Conservation (phyloP, 495 filamentous ascomycete species). For the Cenococcum geophilum region DNA sequence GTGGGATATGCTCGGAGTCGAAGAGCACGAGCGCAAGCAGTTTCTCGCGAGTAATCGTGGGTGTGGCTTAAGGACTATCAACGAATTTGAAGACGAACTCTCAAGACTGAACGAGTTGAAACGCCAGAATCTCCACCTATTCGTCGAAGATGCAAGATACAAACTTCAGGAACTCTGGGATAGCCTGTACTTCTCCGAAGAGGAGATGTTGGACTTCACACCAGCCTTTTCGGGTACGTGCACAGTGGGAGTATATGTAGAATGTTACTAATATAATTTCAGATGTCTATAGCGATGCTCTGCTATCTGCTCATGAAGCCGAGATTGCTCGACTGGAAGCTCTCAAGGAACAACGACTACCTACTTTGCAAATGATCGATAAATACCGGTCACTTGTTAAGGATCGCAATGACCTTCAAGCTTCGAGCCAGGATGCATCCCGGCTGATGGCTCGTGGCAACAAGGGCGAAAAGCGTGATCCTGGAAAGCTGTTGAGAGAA, state of each 20-base stretch:
- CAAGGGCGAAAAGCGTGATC: slow-evolving; percentile 87
- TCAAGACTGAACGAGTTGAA: slow-evolving; percentile 84
- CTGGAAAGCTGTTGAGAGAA: slow-evolving; percentile 86
- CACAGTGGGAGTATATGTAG: neutral
- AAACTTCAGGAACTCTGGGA: slow-evolving; percentile 95
- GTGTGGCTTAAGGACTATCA: slow-evolving; percentile 79
- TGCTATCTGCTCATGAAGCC: slow-evolving; percentile 81
- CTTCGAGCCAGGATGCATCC: slow-evolving; percentile 88
- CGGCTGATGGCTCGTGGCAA: slow-evolving; percentile 81
- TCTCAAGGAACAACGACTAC: slow-evolving; percentile 79
- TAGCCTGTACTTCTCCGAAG: slow-evolving; percentile 84
- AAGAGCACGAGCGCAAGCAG: slow-evolving; percentile 70
- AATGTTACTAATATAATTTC: slow-evolving; percentile 16
- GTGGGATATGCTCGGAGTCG: slow-evolving; percentile 83
- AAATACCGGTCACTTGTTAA: slow-evolving; percentile 76
- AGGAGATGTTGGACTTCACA: slow-evolving; percentile 96
- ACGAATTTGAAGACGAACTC: slow-evolving; percentile 90
- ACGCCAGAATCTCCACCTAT: slow-evolving; percentile 86
- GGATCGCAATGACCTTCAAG: slow-evolving; percentile 80
- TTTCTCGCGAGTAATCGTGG: slow-evolving; percentile 70
- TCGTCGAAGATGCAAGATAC: slow-evolving; percentile 87
- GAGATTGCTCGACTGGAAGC: slow-evolving; percentile 78
- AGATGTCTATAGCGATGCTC: slow-evolving; percentile 80
- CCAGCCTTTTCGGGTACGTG: slow-evolving; percentile 77
- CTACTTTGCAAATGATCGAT: slow-evolving; percentile 74